phyloP scores from a whole-genome alignment of 768 basidiomycete genomes.

The Russula foetens region DNA sequence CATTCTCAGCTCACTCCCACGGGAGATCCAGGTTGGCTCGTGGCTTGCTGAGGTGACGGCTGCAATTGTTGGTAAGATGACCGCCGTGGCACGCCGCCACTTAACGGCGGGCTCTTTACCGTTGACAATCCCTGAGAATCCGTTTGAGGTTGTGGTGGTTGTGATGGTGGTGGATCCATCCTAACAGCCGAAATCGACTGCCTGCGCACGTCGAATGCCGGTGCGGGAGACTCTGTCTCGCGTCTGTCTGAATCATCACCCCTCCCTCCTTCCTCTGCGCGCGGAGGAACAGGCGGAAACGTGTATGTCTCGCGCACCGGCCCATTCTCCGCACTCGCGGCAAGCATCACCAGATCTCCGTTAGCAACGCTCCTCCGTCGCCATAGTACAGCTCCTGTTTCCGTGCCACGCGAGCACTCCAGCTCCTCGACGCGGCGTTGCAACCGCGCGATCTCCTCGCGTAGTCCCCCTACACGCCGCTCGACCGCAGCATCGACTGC shows the following conservation, averaged over 20 bases:
- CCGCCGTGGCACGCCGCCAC: neutral
- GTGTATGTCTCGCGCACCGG: slow-evolving; percentile 17
- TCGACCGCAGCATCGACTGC: slow-evolving; percentile 55
- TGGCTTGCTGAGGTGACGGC: neutral
- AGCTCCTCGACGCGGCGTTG: slow-evolving; percentile 61
- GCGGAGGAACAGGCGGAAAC: slow-evolving; percentile 16
- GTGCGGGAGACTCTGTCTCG: slow-evolving; percentile 39
- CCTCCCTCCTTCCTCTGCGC: neutral
- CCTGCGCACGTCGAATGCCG: slow-evolving; percentile 40
- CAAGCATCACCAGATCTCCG: slow-evolving; percentile 10
- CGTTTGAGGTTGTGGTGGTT: slow-evolving; percentile 23
- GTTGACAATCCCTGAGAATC: neutral
- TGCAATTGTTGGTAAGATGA: slow-evolving; percentile 3
- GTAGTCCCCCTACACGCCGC: slow-evolving; percentile 47
- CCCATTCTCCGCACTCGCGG: neutral
- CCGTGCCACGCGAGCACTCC: slow-evolving; percentile 37
- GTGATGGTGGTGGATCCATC: slow-evolving; percentile 33
- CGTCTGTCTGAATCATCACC: slow-evolving; percentile 7
- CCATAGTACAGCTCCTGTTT: neutral
- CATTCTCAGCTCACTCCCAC: slow-evolving; percentile 5
- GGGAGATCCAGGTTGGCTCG: slow-evolving; percentile 10
- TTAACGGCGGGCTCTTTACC: slow-evolving; percentile 4
- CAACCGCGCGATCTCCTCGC: slow-evolving; percentile 52
- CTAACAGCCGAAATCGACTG: slow-evolving; percentile 43
- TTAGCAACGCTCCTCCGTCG: slow-evolving; percentile 22